Evolutionary conservation across 164 flowering plant species (phyloP).

Genomic region (Chimonanthus praecox): DNA sequence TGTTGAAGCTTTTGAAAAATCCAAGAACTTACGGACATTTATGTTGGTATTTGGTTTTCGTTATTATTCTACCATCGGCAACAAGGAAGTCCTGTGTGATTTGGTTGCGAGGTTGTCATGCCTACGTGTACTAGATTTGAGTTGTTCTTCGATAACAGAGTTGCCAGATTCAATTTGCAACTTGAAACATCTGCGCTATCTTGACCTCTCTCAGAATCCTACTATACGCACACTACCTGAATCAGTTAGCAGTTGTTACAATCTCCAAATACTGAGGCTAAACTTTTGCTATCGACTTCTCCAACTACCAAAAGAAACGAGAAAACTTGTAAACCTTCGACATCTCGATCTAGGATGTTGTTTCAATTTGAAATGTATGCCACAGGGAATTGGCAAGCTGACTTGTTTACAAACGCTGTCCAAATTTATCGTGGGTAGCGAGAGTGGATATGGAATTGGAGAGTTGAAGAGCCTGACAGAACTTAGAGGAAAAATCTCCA

Average conservation of each 20-base stretch:
- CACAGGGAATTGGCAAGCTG: neutral
- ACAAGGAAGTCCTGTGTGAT: neutral
- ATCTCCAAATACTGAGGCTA: constrained; percentile 6
- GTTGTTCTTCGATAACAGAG: neutral
- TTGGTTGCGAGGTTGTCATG: neutral
- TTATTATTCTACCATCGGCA: no score
- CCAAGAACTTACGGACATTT: neutral
- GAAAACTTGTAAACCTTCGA: constrained; percentile 4
- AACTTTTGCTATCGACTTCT: neutral
- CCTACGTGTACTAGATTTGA: constrained; percentile 5
- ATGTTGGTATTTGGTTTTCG: neutral
- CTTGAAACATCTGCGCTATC: constrained; percentile 8
- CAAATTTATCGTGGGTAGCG: neutral
- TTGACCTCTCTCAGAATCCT: constrained; percentile 5
- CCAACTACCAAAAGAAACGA: neutral
- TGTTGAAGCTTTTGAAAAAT: neutral
- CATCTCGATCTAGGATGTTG: constrained; percentile 4
- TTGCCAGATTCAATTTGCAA: constrained; percentile 8
- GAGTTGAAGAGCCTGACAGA: neutral
- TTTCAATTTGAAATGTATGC: neutral
- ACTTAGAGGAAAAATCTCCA: neutral
- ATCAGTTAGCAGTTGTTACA: neutral
- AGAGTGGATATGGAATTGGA: neutral
- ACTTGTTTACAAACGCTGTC: no score
- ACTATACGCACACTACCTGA: constrained; percentile 3